Conservation (phyloP, 768 basidiomycete species). For the Mrakia blollopis region DNA sequence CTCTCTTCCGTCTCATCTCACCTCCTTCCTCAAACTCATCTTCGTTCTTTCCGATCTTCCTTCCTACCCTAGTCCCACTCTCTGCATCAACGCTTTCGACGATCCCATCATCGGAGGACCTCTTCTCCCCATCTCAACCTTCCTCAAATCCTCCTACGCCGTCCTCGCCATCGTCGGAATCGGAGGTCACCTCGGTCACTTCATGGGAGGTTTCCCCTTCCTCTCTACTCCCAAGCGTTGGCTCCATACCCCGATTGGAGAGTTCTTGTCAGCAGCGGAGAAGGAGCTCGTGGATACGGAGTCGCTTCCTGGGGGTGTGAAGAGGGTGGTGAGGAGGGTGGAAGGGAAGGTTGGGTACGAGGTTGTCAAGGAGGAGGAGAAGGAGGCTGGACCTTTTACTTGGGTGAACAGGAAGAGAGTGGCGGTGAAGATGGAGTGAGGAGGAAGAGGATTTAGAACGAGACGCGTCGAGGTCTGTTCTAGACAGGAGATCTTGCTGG, state of each 20-base stretch:
- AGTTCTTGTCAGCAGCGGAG: conserved; percentile 23
- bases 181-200: conserved; percentile 44
- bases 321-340: neutral
- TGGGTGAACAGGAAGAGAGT: conserved; percentile 16
- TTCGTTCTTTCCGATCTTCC: neutral
- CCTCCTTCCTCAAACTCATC: neutral
- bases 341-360: conserved; percentile 23
- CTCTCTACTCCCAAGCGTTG: conserved; percentile 11
- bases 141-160: conserved; percentile 41
- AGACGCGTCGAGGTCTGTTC: neutral
- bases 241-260: conserved; percentile 26
- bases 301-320: neutral
- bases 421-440: conserved; percentile 2
- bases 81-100: conserved; percentile 45
- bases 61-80: conserved; percentile 37
- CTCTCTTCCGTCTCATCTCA: neutral
- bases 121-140: conserved; percentile 39
- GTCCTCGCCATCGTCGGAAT: conserved; percentile 40
- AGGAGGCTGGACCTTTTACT: conserved; percentile 25
- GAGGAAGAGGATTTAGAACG: neutral
- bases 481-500: no score
- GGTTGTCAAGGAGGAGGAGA: conserved; percentile 14
- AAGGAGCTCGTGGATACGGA: conserved; percentile 12
- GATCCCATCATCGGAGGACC: conserved; percentile 44
- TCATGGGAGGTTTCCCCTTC: conserved; percentile 28